Evolutionary conservation across 1,284 basidiomycete genomes (phyloP).

Genomic region (Puccinia hordei): DNA sequence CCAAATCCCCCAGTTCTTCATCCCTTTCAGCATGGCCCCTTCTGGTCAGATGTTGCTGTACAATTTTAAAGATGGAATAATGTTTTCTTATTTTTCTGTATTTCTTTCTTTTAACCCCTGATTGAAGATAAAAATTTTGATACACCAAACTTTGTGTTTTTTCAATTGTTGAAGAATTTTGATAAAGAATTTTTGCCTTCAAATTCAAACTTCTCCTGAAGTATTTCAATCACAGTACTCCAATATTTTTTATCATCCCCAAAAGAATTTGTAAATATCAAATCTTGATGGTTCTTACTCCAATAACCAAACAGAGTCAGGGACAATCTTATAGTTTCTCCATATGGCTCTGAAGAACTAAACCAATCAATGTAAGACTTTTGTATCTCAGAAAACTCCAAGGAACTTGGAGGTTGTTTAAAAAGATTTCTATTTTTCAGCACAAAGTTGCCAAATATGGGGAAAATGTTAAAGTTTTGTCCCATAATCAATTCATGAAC

Average conservation of each 20-base stretch:
- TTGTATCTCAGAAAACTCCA: not conserved
- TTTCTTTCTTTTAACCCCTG: no score
- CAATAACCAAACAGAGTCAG: not conserved
- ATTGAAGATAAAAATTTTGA: no score
- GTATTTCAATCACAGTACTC: not conserved
- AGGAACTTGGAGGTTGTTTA: not conserved
- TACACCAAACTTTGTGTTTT: no score
- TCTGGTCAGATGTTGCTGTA: no score
- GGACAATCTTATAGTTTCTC: not conserved
- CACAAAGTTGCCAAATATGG: not conserved
- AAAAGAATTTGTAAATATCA: not conserved
- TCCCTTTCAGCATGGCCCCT: no score
- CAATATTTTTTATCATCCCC: not conserved
- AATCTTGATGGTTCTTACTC: not conserved
- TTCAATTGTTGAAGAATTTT: no score
- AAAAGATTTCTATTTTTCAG: not conserved
- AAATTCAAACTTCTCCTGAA: no score
- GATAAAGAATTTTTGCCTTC: no score
- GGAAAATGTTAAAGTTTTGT: not conserved
- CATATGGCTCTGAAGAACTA: not conserved
- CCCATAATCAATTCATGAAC: not conserved
- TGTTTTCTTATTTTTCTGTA: no score
- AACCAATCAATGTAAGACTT: not conserved
- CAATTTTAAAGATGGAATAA: no score
- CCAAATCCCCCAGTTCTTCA: no score